A percentile compares a stretch with the other conserved stretches of the same genome.
phyloP scores from a whole-genome alignment of 805 yeast species.

The Clavispora santaluciae region DNA sequence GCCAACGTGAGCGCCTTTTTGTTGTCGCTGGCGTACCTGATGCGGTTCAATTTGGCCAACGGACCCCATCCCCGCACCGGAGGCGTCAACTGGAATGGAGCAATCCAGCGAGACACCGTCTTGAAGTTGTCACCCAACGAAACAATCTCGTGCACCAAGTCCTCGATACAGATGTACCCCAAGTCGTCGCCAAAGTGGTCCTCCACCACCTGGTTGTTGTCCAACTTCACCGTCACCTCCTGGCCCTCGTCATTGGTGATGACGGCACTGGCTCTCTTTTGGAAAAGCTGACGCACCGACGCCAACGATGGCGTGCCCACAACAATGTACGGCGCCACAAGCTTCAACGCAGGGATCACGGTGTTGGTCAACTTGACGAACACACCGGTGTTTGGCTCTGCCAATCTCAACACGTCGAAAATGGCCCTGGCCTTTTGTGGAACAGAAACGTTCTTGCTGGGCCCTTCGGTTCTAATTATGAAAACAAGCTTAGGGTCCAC shows the following conservation, averaged over 20 bases:
- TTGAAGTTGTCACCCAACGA: constrained; percentile 63
- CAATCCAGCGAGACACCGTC: constrained; percentile 53
- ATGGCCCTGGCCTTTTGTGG: constrained; percentile 62
- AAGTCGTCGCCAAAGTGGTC: constrained; percentile 53
- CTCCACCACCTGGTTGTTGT: constrained; percentile 72
- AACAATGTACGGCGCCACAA: constrained; percentile 69
- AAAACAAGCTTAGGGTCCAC: constrained; percentile 45
- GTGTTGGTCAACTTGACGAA: constrained; percentile 59
- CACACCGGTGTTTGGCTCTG: constrained; percentile 60
- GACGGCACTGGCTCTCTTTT: constrained; percentile 65
- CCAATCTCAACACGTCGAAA: constrained; percentile 56
- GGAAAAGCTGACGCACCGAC: constrained; percentile 67
- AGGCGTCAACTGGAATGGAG: constrained; percentile 64
- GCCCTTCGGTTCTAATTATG: constrained; percentile 64
- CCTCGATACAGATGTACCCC: constrained; percentile 77
- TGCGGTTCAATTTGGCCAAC: constrained; percentile 59
- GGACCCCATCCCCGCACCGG: constrained; percentile 77
- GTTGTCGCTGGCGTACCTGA: constrained; percentile 51
- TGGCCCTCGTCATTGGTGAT: constrained; percentile 21
- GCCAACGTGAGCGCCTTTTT: constrained; percentile 51
- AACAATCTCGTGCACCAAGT: constrained; percentile 66
- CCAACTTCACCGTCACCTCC: constrained; percentile 44
- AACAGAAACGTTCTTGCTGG: constrained; percentile 51
- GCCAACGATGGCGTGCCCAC: constrained; percentile 71
- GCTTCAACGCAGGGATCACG: constrained; percentile 59